phyloP scores from a whole-genome alignment of 1,139 yeast genomes.

The Kluyveromyces sp. region DNA sequence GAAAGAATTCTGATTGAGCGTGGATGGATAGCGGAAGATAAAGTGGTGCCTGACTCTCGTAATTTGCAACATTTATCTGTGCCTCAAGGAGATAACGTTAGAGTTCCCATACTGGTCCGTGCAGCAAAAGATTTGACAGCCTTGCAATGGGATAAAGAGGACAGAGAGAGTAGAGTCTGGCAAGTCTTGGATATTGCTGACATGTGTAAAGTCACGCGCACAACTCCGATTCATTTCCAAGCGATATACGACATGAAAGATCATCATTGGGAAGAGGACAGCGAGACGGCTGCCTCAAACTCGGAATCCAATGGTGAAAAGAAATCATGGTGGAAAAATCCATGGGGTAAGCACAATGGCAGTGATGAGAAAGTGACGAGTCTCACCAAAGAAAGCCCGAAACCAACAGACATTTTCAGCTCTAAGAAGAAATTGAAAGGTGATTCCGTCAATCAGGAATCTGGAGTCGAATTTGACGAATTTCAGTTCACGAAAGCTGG shows the following conservation, averaged over 20 bases:
- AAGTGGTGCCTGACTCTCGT: constrained; percentile 59
- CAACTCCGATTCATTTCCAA: constrained; percentile 73
- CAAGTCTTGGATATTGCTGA: constrained; percentile 71
- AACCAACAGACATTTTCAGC: not conserved
- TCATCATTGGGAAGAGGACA: constrained; percentile 32
- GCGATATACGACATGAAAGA: constrained; percentile 62
- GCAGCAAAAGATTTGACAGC: constrained; percentile 62
- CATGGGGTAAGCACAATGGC: not conserved
- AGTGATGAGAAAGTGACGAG: not conserved
- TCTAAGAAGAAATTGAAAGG: constrained; percentile 5
- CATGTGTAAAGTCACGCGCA: constrained; percentile 55
- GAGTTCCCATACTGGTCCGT: constrained; percentile 66
- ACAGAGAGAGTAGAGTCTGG: constrained; percentile 52
- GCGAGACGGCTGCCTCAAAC: constrained; percentile 12
- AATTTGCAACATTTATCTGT: constrained; percentile 57
- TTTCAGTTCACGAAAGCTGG: constrained; percentile 63
- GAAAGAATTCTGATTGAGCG: constrained; percentile 70
- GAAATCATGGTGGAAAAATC: constrained; percentile 31
- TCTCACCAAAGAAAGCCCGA: constrained; percentile 21
- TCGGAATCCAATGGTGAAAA: constrained; percentile 10
- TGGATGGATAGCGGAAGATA: constrained; percentile 84
- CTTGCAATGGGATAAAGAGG: constrained; percentile 72
- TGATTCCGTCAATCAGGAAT: not conserved
- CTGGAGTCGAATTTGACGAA: constrained; percentile 35
- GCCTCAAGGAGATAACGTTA: constrained; percentile 64